Evolutionary conservation across 495 filamentous ascomycete species (phyloP).

Genomic region (Patellaria atrata): DNA sequence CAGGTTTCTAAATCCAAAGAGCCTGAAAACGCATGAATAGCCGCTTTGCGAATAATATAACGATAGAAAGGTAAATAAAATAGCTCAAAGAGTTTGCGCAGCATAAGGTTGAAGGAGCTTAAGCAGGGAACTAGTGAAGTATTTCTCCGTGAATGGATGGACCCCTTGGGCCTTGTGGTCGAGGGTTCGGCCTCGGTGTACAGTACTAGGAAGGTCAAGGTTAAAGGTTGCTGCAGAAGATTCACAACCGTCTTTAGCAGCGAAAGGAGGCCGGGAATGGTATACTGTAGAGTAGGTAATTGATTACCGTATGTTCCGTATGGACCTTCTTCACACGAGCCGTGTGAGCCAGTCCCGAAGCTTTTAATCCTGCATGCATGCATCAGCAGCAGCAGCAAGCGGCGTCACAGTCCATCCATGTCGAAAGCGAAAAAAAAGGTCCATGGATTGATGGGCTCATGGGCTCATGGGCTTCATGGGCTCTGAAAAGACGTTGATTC

Average conservation of each 20-base stretch:
- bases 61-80: no score
- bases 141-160: no score
- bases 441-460: constrained; percentile 6
- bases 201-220: not conserved
- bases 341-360: constrained; percentile 11
- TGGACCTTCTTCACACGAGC: constrained; percentile 5
- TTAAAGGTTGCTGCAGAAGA: constrained; percentile 1
- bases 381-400: no score
- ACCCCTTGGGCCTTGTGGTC: no score
- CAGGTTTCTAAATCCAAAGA: no score
- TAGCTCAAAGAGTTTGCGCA: no score
- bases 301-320: no score
- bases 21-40: no score
- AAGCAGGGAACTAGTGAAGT: no score
- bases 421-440: constrained; percentile 1
- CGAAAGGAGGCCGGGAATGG: not conserved
- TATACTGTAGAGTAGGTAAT: constrained; percentile 15
- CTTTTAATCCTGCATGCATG: constrained; percentile 14
- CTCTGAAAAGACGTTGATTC: constrained; percentile 7
- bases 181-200: not conserved
- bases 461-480: no score
- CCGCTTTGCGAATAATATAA: no score
- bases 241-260: not conserved
- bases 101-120: no score
- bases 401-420: constrained; percentile 10